Base-by-base conservation (phyloP, 495 filamentous ascomycete genomes). In the Lepraria neglecta region DNA sequence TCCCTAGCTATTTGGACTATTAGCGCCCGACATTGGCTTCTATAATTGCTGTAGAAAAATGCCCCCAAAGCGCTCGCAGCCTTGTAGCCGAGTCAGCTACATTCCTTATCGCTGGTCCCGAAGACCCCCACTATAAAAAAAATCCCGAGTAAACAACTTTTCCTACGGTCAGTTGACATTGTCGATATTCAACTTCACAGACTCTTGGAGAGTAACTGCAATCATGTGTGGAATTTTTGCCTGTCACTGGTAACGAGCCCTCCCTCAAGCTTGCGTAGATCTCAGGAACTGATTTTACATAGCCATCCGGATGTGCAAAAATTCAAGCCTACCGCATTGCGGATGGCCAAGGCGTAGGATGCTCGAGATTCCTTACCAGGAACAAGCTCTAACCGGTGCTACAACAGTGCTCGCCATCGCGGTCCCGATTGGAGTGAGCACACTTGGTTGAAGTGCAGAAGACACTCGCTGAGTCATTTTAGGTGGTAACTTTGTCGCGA, bases 381-480 rank as follows among this genome's bases (percentile, higher is more conserved):
- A 62, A 61, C 44, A 24, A 50, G 45, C 42, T 48, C 56, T 47
- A 54, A 74, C 71, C 75, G 75, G 76, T 72, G 69, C 52, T 56
- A 62, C 66, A 64, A 66, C 72, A 95, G 90, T 73, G 84, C 95
- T 68, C 90, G 94, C 67, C 94, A 98, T 75, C 87, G 94, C 74
- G 95, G 94, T 69, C 94, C 95, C 66, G 94, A 98, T 81, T 97
- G 94, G 94, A 97, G 92, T 95, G 77, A 87, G 90, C 59, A 60
- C 35, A 55, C 56, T 33, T 33, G 12, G 17, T 31, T 50, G 51
- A 21, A 27, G 44, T 31, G 43, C 48, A 12, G 15, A 43, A 50
- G 56, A 53, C 52, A 21, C 17, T 51, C 43, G 48, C 21, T 64
- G 35, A 65, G 30, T 27, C 4, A 35, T 17, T 21, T 12, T 67